Evolutionary conservation across 2,329 filamentous ascomycete genomes (phyloP), one percentile per base, ranked within the genome.

Genomic region (Paecilomyces sp.): DNA sequence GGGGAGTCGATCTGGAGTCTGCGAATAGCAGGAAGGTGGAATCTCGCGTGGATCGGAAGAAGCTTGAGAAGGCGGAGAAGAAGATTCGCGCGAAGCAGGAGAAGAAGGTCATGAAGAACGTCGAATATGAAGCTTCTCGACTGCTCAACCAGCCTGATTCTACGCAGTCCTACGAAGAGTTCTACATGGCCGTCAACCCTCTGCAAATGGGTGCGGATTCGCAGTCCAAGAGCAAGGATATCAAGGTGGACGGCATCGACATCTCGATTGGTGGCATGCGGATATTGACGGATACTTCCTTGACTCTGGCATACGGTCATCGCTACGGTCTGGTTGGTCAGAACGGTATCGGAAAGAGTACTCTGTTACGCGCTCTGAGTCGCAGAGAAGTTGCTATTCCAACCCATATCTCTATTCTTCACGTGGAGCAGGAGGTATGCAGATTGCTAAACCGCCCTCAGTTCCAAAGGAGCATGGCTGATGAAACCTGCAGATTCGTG

Each of bases 131-230:
- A 79, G 90, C 94, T 0, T 97, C 94, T 12, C 88, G 87, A 66
- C 81, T 99, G 66, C 86, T 99, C 65, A 88, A 95, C 71, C 85
- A 91, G 75, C 83, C 91, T 3, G 89, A 93, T 68, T 85, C 88
- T 68, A 81, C 92, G 12, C 88, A 96, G 81, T 95, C 91, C 50
- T 99, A 99, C 74, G 94, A 99, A 77, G 94, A 99, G 74, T 97
- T 99, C 79, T 99, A 96, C 84, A 97, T 99, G 94, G 89, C 91
- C 58, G 94, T 99, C 80, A 99, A 99, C 76, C 94, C 94, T 62
- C 84, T 99, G 63, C 93, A 97, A 73, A 71, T 97, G 62, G 93
- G 92, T 58, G 79, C 82, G 24, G 86, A 83, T 65, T 75, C 84
- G 59, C 76, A 87, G 61, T 83, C 87, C 33, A 99, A 97, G 87